Conservation (phyloP, 2,329 filamentous ascomycete genomes). For the Penicillium palitans region DNA sequence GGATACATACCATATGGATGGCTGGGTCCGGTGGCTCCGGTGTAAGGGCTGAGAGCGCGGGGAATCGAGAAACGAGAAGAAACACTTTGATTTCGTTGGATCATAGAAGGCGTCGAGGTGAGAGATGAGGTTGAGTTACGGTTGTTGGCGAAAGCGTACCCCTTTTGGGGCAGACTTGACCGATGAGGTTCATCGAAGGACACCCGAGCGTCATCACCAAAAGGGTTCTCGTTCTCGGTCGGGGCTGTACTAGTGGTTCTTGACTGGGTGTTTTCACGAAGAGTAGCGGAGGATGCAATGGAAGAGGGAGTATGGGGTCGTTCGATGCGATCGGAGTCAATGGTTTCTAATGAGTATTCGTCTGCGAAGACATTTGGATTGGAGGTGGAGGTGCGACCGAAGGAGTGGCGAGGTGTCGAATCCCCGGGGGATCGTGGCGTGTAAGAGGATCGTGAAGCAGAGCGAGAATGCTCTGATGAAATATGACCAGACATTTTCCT, state of each 20-base stretch:
- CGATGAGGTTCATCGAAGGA: conserved; percentile 36
- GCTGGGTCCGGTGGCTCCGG: conserved; percentile 70
- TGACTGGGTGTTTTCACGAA: conserved; percentile 30
- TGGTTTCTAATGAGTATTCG: conserved; percentile 48
- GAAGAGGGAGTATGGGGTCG: conserved; percentile 35
- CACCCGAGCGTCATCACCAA: conserved; percentile 38
- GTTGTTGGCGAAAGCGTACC: conserved; percentile 28
- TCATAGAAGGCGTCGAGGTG: conserved; percentile 34
- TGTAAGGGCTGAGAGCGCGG: conserved; percentile 63
- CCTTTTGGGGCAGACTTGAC: conserved; percentile 40
- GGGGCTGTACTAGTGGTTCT: conserved; percentile 27
- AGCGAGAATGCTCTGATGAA: conserved; percentile 39
- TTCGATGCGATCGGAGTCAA: conserved; percentile 38
- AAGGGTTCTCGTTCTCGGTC: conserved; percentile 36
- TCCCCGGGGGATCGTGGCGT: conserved; percentile 29
- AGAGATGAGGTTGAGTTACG: conserved; percentile 36
- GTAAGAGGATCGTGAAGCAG: conserved; percentile 35
- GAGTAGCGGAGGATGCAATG: conserved; percentile 35
- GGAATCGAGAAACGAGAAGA: conserved; percentile 49
- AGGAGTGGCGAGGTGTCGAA: conserved; percentile 33
- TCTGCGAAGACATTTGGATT: conserved; percentile 52
- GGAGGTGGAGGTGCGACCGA: conserved; percentile 34
- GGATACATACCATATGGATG: conserved; percentile 85
- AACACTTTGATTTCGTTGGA: conserved; percentile 46
- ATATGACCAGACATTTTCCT: conserved; percentile 43